Evolutionary conservation across 768 basidiomycete genomes (phyloP).

Genomic region (Mycena capillaripes): DNA sequence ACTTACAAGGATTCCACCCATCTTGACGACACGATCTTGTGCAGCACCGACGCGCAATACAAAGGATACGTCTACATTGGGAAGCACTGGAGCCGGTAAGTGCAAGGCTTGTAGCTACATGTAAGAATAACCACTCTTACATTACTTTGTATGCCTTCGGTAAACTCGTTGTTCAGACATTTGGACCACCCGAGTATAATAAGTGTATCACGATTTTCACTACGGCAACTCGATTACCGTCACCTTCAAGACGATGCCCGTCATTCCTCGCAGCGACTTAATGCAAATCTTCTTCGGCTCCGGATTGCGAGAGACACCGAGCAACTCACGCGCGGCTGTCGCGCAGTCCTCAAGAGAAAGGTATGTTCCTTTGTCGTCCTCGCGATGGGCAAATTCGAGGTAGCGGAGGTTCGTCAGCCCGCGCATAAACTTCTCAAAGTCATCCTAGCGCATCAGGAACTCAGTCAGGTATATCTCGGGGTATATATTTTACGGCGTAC

Average conservation of each 20-base stretch:
- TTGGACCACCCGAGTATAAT: no score
- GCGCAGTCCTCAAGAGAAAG: background rate
- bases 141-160: no score
- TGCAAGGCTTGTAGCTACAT: no score
- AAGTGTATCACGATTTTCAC: no score
- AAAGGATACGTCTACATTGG: no score
- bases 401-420: conserved; percentile 3
- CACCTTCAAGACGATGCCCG: background rate
- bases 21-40: no score
- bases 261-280: background rate
- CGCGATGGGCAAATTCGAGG: conserved; percentile 3
- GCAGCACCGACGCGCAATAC: no score
- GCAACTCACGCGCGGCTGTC: background rate
- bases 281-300: background rate
- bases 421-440: conserved; percentile 9
- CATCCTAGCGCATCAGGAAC: background rate
- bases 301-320: background rate
- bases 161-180: no score
- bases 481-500: background rate
- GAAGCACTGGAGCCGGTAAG: no score
- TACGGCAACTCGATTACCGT: background rate
- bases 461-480: background rate
- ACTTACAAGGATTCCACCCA: no score
- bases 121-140: no score
- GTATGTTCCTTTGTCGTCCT: background rate